Base-by-base conservation (phyloP, 768 basidiomycete species). In the Lepiota subincarnata region DNA sequence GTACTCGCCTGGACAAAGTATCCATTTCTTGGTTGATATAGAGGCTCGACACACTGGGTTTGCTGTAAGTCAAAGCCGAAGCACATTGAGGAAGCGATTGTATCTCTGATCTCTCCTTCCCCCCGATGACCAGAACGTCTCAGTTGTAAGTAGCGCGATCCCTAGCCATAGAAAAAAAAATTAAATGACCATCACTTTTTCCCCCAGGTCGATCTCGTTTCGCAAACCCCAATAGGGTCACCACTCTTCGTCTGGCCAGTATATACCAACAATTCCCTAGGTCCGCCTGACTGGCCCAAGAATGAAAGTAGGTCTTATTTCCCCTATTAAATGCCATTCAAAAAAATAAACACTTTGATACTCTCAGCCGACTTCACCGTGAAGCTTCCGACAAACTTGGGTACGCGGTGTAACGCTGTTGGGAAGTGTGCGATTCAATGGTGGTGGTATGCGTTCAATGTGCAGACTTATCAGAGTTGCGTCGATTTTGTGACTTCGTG, bases 361-460 rank as follows among this genome's bases (percentile, higher is more conserved):
- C 14, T 48, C 20, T 18, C 36, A 67, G 70, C 68, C 38, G 58
- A 68, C 38, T 73, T 70, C 40, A 57, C 57, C 8, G 61, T 70
- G 37, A 66, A 64, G 65, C 45, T 51, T 18, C 48, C 44, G 44
- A 45, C 56, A 2, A 55, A 70, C 55, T 60, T 71, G 19, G 68
- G 65, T 3, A 57, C 60, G 13, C 57, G 60, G 47, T 73, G 69
- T 55, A 47, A 58, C 10, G 60, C 52, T 7, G 57, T 60, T 6
- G 71, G 69, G 4, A 59, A 62, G 8, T 73, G 71, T 36, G 70
- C 70, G 8, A 68, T 72, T 54, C 71, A 72, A 53, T 73, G 72
- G 70, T 71, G 65, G 65, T 72, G 68, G 68, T 67, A 61, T 49
- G 64, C 49, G 0, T 60, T 55, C 36, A 67, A 66, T 50, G 52